phyloP scores from a whole-genome alignment of 2,329 filamentous ascomycete genomes.

The Diplodia scrobiculata region DNA sequence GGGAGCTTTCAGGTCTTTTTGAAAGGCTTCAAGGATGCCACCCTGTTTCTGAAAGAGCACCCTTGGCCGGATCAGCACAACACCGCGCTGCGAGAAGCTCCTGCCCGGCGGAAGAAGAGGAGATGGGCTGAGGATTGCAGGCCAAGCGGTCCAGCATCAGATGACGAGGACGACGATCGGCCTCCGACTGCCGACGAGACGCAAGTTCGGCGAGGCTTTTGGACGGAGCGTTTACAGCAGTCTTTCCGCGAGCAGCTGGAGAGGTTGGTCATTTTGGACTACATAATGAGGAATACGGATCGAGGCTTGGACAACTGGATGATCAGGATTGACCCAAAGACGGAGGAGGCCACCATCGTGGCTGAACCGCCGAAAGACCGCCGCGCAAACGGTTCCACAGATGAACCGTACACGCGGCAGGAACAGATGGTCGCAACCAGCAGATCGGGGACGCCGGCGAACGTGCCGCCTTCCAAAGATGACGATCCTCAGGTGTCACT shows the following conservation, averaged over 20 bases:
- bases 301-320: constrained; percentile 98
- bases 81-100: constrained; percentile 66
- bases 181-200: constrained; percentile 40
- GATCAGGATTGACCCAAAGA: constrained; percentile 91
- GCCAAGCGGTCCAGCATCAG: constrained; percentile 62
- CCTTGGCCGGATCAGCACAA: constrained; percentile 93
- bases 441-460: constrained; percentile 59
- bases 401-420: constrained; percentile 70
- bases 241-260: constrained; percentile 93
- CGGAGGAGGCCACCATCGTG: constrained; percentile 78
- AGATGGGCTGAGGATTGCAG: constrained; percentile 81
- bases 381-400: constrained; percentile 44
- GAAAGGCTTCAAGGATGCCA: constrained; percentile 95
- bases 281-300: constrained; percentile 99
- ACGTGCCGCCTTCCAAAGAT: constrained; percentile 46
- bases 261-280: constrained; percentile 95
- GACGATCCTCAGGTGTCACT: constrained; percentile 66
- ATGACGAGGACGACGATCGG: constrained; percentile 63
- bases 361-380: constrained; percentile 76
- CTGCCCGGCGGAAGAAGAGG: constrained; percentile 65
- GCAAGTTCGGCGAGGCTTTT: constrained; percentile 65
- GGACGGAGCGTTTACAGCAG: constrained; percentile 86
- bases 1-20: constrained; percentile 98
- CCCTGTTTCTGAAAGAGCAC: constrained; percentile 89
- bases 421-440: constrained; percentile 79